Conservation (phyloP, 129 eudicot species). For the Chrysanthemum lavandulifolium region DNA sequence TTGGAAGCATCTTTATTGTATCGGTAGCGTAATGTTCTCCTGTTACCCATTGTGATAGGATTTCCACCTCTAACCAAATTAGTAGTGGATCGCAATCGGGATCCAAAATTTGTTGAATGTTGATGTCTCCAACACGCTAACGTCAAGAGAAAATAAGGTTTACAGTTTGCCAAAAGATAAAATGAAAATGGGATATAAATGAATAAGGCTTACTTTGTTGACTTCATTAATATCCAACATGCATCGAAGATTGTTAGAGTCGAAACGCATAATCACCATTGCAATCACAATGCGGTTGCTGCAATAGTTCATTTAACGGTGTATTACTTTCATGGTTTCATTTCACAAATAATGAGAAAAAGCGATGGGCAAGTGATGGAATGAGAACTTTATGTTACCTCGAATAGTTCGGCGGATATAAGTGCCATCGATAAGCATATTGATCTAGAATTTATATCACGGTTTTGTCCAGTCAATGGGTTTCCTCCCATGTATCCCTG, state of each 20-base stretch:
- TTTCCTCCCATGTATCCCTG: slow-evolving; percentile 44
- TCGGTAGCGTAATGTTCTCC: slow-evolving; percentile 6
- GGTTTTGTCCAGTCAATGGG: slow-evolving; percentile 33
- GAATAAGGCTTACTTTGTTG: slow-evolving; percentile 23
- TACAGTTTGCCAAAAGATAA: not conserved
- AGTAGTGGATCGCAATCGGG: slow-evolving; percentile 35
- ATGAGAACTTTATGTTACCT: slow-evolving; percentile 15
- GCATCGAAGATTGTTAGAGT: slow-evolving; percentile 26
- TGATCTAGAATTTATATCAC: slow-evolving; percentile 30
- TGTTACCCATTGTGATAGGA: slow-evolving; percentile 5
- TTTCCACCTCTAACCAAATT: slow-evolving; percentile 28
- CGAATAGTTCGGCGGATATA: slow-evolving; percentile 34
- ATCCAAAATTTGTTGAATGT: slow-evolving; percentile 38
- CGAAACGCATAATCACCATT: slow-evolving; percentile 29
- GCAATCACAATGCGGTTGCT: slow-evolving; percentile 32
- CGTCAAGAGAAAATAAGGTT: not conserved
- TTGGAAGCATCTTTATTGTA: slow-evolving; percentile 19
- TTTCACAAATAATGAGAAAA: not conserved
- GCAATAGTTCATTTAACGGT: not conserved
- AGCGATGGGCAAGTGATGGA: not conserved
- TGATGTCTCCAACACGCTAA: slow-evolving; percentile 29
- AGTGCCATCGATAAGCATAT: slow-evolving; percentile 39
- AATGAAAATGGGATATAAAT: not conserved
- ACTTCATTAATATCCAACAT: slow-evolving; percentile 20
- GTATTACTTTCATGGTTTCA: not conserved